phyloP scores from a whole-genome alignment of 2,329 filamentous ascomycete species.

The Graphiopsis chlorocephala region DNA sequence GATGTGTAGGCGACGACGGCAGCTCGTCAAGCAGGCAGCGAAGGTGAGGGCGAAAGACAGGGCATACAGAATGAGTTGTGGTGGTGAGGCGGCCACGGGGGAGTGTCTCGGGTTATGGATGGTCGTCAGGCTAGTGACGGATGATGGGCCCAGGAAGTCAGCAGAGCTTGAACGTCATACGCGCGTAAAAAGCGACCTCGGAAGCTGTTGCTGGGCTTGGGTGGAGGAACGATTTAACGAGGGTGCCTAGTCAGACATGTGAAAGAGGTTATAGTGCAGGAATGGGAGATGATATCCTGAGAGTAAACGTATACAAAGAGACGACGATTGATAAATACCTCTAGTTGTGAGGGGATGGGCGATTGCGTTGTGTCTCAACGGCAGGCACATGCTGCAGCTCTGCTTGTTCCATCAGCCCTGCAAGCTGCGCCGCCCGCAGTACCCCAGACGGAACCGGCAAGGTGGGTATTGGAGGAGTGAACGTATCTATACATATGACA shows the following conservation, averaged over 20 bases:
- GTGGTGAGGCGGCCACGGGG: not conserved
- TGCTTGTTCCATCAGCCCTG: not conserved
- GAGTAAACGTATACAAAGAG: not conserved
- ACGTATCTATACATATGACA: not conserved
- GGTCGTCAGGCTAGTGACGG: not conserved
- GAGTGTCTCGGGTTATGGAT: not conserved
- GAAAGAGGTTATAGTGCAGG: not conserved
- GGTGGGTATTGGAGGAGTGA: not conserved
- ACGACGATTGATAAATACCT: not conserved
- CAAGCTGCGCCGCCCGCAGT: not conserved
- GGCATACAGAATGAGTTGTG: not conserved
- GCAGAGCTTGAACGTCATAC: constrained; percentile 15
- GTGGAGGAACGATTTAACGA: not conserved
- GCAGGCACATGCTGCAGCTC: not conserved
- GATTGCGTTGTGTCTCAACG: not conserved
- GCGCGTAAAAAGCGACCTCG: constrained; percentile 2
- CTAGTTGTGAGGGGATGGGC: not conserved
- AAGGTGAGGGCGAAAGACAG: not conserved
- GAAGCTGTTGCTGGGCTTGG: not conserved
- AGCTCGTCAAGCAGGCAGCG: constrained; percentile 10
- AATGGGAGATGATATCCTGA: not conserved
- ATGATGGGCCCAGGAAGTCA: not conserved
- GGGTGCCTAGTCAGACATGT: not conserved
- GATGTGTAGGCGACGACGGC: not conserved
- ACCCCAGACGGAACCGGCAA: not conserved